Percentiles rank a stretch among this genome's conserved stretches.
Conservation (phyloP, 169 alveolate genomes). For the Amoebophrya sp. region DNA sequence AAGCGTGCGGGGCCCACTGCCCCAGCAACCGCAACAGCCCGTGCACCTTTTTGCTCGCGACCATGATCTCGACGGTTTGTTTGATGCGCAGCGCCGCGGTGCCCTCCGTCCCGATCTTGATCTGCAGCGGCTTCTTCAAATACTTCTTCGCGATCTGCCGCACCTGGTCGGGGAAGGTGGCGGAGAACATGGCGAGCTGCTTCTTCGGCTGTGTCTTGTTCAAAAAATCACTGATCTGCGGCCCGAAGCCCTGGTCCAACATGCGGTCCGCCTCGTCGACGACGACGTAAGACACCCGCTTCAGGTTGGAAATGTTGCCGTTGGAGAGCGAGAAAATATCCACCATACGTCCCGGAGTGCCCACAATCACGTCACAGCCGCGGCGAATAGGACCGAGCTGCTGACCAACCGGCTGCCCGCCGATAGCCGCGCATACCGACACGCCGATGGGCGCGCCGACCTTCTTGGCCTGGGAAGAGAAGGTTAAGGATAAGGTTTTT, state of each 20-base stretch:
- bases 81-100: conserved; percentile 51
- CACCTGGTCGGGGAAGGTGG: conserved; percentile 93
- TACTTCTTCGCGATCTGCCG: conserved; percentile 42
- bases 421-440: conserved; percentile 31
- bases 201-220: conserved; percentile 43
- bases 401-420: conserved; percentile 46
- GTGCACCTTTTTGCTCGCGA: conserved; percentile 50
- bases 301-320: conserved; percentile 78
- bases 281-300: conserved; percentile 84
- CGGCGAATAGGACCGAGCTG: conserved; percentile 74
- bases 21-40: conserved; percentile 85
- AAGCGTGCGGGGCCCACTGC: conserved; percentile 87
- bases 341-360: conserved; percentile 91
- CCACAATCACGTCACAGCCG: conserved; percentile 89
- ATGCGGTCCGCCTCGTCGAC: conserved; percentile 97
- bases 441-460: conserved; percentile 2
- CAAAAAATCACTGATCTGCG: conserved; percentile 82
- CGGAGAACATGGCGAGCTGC: conserved; percentile 93
- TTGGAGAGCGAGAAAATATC: conserved; percentile 78
- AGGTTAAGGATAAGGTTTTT: no score
- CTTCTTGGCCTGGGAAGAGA: no score
- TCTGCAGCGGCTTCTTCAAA: conserved; percentile 82
- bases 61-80: conserved; percentile 56
- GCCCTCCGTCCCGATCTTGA: conserved; percentile 57
- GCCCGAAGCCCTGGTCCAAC: conserved; percentile 95